Conservation (phyloP, 345 rosid species). For the Hypericum androsaemum region DNA sequence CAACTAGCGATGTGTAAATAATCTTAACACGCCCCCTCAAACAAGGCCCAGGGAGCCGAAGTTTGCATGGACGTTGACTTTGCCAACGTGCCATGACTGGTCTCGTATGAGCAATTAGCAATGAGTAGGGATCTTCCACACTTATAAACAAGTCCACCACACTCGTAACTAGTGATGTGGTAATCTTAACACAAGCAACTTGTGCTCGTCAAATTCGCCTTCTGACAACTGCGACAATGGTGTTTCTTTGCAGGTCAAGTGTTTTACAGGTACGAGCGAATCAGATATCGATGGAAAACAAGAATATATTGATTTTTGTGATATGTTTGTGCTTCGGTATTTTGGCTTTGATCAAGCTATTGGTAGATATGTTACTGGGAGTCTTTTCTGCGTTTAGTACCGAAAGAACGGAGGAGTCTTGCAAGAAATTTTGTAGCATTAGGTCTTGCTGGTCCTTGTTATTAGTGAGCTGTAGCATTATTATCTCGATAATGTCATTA, state of each 20-base stretch:
- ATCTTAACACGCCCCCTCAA: too few relatives aligned
- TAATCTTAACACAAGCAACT: too few relatives aligned
- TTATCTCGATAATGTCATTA: constrained; percentile 39
- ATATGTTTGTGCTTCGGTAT: constrained; percentile 48
- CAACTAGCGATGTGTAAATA: too few relatives aligned
- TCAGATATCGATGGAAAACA: constrained; percentile 61
- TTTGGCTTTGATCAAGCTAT: constrained; percentile 38
- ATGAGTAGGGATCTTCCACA: too few relatives aligned
- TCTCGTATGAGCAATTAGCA: too few relatives aligned
- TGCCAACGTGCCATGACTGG: too few relatives aligned
- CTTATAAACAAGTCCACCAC: too few relatives aligned
- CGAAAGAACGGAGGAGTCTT: constrained; percentile 21
- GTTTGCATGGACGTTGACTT: too few relatives aligned
- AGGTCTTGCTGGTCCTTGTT: constrained; percentile 49
- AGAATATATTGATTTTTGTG: constrained; percentile 58
- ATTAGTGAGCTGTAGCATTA: constrained; percentile 34
- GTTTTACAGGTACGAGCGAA: constrained; percentile 41
- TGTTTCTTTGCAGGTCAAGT: constrained; percentile 32
- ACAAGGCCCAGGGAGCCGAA: too few relatives aligned
- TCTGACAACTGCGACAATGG: constrained; percentile 4
- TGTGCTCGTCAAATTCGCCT: neutral
- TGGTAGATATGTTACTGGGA: constrained; percentile 33
- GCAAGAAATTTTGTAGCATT: constrained; percentile 47
- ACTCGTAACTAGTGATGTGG: too few relatives aligned
- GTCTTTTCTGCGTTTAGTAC: constrained; percentile 19